Evolutionary conservation across 192 early-diverging fungal genomes (phyloP).

Genomic region (Coemansia asiatica): DNA sequence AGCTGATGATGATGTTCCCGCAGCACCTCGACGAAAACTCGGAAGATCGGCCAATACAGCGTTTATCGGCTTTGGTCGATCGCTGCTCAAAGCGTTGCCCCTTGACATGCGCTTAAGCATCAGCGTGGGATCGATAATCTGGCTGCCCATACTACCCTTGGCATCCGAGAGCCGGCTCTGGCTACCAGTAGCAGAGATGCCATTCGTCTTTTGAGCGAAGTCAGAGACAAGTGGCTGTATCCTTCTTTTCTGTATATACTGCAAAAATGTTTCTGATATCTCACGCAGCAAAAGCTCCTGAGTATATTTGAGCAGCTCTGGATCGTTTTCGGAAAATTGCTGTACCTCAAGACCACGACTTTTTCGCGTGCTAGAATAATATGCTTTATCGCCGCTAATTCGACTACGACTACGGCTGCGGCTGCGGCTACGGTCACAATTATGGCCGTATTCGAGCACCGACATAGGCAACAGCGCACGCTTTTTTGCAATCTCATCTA

Average conservation of each 20-base stretch:
- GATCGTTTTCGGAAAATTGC: conserved; percentile 18
- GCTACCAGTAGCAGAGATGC: background rate
- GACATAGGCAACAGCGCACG: background rate
- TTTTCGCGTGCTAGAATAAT: background rate
- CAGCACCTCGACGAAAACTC: conserved; percentile 41
- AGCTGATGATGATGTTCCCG: background rate
- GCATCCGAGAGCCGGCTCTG: background rate
- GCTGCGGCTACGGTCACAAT: background rate
- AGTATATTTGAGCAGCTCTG: conserved; percentile 20
- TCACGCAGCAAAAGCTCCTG: conserved; percentile 50
- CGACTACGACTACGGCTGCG: background rate
- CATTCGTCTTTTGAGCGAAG: conserved; percentile 10
- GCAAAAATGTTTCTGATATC: conserved; percentile 38
- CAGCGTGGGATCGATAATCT: background rate
- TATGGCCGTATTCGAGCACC: background rate
- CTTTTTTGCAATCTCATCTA: conserved; percentile 16
- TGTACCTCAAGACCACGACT: conserved; percentile 27
- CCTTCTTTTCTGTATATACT: conserved; percentile 31
- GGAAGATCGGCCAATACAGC: conserved; percentile 43
- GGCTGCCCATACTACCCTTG: background rate
- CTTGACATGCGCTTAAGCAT: conserved; percentile 31
- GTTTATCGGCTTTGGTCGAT: conserved; percentile 22
- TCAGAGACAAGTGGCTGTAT: conserved; percentile 21
- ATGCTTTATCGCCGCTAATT: background rate
- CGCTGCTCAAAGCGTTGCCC: conserved; percentile 12